Evolutionary conservation across 306 rosid genomes (phyloP).

Genomic region (Mucuna pruriens): DNA sequence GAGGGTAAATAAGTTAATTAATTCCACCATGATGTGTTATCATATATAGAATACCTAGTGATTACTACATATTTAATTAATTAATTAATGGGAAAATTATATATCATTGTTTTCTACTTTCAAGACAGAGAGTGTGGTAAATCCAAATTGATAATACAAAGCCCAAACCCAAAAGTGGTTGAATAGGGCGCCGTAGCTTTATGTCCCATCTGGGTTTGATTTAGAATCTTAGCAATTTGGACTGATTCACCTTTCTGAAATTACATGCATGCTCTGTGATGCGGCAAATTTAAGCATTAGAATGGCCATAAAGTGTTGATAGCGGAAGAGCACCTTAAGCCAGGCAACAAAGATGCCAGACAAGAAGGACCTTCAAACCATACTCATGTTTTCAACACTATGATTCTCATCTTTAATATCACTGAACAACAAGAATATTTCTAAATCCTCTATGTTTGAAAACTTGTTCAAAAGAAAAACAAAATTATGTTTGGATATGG

Average conservation of each 20-base stretch:
- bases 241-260: conserved; percentile 30
- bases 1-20: conserved; percentile 34
- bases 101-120: conserved; percentile 37
- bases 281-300: conserved; percentile 55
- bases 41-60: conserved; percentile 1
- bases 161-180: conserved; percentile 39
- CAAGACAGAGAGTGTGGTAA: conserved; percentile 39
- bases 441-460: too few species aligned
- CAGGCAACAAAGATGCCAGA: conserved; percentile 40
- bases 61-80: background rate
- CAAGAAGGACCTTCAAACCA: conserved; percentile 23
- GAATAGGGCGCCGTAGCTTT: conserved; percentile 62
- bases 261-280: conserved; percentile 41
- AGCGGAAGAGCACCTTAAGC: conserved; percentile 35
- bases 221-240: conserved; percentile 45
- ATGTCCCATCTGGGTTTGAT: conserved; percentile 57
- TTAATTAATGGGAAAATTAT: conserved; percentile 3
- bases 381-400: conserved; percentile 22
- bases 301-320: background rate
- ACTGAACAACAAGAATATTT: conserved; percentile 1
- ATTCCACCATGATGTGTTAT: conserved; percentile 13
- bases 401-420: conserved; percentile 3
- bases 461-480: too few species aligned
- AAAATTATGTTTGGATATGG: too few species aligned
- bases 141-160: conserved; percentile 46